Base-by-base conservation (phyloP, 345 rosid genomes). In the Linum tenue region DNA sequence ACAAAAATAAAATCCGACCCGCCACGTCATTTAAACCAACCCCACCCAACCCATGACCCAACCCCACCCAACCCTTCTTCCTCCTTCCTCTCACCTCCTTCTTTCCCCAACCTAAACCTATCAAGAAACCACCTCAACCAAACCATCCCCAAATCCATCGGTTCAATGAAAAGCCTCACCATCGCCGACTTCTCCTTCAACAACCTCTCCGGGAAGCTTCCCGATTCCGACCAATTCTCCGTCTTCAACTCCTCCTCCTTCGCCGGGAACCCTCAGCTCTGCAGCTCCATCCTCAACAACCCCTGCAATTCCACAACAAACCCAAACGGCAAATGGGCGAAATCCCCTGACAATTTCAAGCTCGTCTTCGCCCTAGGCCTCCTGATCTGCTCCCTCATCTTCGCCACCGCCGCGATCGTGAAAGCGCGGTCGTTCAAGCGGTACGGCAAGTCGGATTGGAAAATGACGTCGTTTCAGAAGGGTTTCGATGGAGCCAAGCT, bases 141-240 rank as follows among this genome's bases (percentile, higher is more conserved):
- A 68, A 72, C 72, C 69, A 79, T 92, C 42, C 97, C 97, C 0
- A 73, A 59, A 36, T 83, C 84, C 63, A 57, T 92, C 5, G 96
- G 94, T 44, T 74, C 69, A 78, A 84, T 86, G 87, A 90, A 82
- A 79, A 86, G 91, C 76, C 80, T 92, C 59, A 88, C 90, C 0
- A 79, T 79, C 39, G 97, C 88, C 11, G 94, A 92, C 76, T 90
- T 92, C 75, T 92, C 98, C 64, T 86, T 82, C 73, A 92, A 92
- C 68, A 81, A 88, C 68, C 80, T 92, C 73, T 80, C 94, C 0
- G 98, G 98, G 41, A 74, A 77, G 44, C 76, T 92, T 36, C 97
- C 98, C 5, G 84, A 86, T 69, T 75, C 80, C 16, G 97, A 94
- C 15, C 97, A 90, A 59, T 90, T 83, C 74, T 73, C 78, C 7